Conservation (phyloP, 345 rosid genomes). For the Eucalyptus marginata region DNA sequence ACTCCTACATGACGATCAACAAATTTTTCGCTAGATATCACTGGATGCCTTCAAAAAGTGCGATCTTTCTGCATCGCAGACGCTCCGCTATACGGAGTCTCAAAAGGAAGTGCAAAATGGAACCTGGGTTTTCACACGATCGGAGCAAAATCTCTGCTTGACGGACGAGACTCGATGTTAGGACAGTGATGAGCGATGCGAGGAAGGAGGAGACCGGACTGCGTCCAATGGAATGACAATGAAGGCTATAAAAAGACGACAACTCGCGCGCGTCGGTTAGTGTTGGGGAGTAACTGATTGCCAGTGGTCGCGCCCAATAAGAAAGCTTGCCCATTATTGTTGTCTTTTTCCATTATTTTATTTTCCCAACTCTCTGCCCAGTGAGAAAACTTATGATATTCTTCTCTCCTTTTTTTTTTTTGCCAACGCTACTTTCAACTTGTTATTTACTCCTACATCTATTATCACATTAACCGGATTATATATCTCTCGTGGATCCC, state of each 20-base stretch:
- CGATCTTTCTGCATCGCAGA: not conserved
- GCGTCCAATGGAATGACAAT: not conserved
- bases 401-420: no score
- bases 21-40: not conserved
- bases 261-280: not conserved
- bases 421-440: no score
- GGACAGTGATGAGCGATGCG: not conserved
- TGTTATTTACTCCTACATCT: no score
- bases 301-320: not conserved
- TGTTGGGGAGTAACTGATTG: not conserved
- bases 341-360: not conserved
- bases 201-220: not conserved
- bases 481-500: not conserved
- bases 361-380: not conserved
- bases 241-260: not conserved
- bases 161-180: not conserved
- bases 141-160: not conserved
- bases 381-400: not conserved
- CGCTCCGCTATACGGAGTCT: not conserved
- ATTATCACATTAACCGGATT: not conserved
- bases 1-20: not conserved
- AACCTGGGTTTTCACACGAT: not conserved
- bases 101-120: not conserved
- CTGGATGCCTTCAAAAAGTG: not conserved
- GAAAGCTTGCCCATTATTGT: not conserved